Evolutionary conservation across 2,329 filamentous ascomycete species (phyloP), one percentile per base, ranked within the genome.

Genomic region (Leptodontidium sp.): DNA sequence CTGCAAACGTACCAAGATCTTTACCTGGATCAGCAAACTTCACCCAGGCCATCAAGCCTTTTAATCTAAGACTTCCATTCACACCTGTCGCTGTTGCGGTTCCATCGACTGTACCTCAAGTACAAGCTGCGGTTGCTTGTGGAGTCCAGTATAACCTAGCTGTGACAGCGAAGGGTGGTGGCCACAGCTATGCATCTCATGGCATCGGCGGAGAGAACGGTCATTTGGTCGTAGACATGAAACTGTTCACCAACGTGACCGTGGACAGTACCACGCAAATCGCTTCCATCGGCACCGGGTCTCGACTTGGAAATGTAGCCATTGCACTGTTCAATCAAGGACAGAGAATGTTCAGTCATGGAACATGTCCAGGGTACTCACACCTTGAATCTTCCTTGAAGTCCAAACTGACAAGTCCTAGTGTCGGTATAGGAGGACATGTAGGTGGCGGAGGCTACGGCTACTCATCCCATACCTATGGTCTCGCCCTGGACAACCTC

Each of bases 211-310:
- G 87, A 15, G 78, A 80, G 9, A 80, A 87, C 71, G 86, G 86
- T 21, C 81, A 79, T 15, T 78, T 89, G 15, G 81, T 85, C 67
- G 81, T 90, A 70, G 87, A 90, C 73, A 78, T 90, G 68, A 77
- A 80, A 64, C 82, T 86, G 43, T 79, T 90, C 45, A 80, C 86
- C 59, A 72, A 81, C 38, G 86, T 89, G 72, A 79, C 75, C n/a
- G 85, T 90, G 78, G 82, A 89, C 70, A 49, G 15, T 1, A 26
- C 64, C 12, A 73, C 70, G 12, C 40, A 58, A 0, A 73, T 75
- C 59, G 75, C 74, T 7, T 66, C 67, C 2, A 79, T 84, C n/a
- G 81, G 81, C 2, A 78, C 78, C 1, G 84, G 83, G 5, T 75
- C 78, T 5, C 76, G 82, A 21, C 74, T 85, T 1, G 84, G 84